These are phyloP conservation scores for Myxozyma monticola DNA, from an alignment of 805 yeast genomes.

Conservation along the genomic window DNA sequence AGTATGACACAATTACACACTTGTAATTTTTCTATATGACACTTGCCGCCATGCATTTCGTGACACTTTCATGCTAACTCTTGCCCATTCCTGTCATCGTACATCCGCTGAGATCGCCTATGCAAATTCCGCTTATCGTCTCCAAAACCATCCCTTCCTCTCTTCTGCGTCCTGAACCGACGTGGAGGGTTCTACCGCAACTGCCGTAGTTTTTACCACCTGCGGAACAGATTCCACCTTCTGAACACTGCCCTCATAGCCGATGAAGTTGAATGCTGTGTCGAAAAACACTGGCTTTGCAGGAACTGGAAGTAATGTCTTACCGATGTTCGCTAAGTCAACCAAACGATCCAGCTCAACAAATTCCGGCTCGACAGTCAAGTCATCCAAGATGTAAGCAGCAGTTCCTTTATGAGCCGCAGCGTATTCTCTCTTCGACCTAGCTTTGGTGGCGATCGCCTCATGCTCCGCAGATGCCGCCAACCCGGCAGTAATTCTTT, in stretches of 20 bases:
- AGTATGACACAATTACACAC: no score
- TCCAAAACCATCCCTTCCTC: slow-evolving; percentile 28
- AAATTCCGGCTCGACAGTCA: slow-evolving; percentile 44
- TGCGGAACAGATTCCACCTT: neutral
- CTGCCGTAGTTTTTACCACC: slow-evolving; percentile 1
- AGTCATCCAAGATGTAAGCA: slow-evolving; percentile 48
- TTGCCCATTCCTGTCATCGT: no score
- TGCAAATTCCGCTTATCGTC: slow-evolving; percentile 10
- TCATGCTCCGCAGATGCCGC: slow-evolving; percentile 16
- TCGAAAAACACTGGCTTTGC: slow-evolving; percentile 91
- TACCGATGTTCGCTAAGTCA: slow-evolving; percentile 33
- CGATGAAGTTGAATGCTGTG: slow-evolving; percentile 79
- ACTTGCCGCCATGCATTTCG: no score
- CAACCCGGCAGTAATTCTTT: slow-evolving; percentile 13
- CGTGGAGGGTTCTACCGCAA: neutral
- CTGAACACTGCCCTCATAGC: slow-evolving; percentile 9
- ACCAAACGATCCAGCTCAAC: slow-evolving; percentile 35
- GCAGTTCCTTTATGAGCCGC: slow-evolving; percentile 8
- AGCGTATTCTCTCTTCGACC: slow-evolving; percentile 4
- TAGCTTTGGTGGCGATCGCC: neutral
- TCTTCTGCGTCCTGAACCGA: neutral
- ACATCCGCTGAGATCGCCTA: no score
- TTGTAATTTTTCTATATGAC: no score
- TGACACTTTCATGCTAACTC: no score
- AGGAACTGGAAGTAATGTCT: slow-evolving; percentile 57